These are phyloP conservation scores for Hura crepitans DNA, from an alignment of 441 rosid genomes.

Conservation along the genomic window DNA sequence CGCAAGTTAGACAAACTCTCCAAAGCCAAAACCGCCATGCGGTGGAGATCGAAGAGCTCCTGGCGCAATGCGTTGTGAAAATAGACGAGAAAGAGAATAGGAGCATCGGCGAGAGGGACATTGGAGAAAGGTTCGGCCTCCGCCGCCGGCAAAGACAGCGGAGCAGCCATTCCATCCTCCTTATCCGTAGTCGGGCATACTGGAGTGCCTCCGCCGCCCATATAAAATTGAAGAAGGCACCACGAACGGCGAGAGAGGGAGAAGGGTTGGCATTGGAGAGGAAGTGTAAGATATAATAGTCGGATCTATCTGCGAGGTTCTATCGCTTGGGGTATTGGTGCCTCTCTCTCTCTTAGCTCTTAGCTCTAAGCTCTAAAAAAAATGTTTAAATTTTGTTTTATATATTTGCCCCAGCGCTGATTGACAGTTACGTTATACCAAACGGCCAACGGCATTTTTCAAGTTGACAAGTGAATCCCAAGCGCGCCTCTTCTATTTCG, in stretches of 20 bases:
- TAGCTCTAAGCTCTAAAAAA: neutral
- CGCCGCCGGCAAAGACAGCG: constrained; percentile 15
- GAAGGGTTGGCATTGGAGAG: constrained; percentile 35
- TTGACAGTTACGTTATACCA: constrained; percentile 29
- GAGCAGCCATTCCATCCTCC: constrained; percentile 16
- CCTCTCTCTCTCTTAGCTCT: constrained; percentile 16
- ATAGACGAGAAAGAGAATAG: constrained; percentile 52
- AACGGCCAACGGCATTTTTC: constrained; percentile 9
- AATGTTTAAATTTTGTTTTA: neutral
- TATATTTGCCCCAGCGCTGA: constrained; percentile 13
- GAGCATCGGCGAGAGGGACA: constrained; percentile 49
- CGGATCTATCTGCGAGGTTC: neutral
- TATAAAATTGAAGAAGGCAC: constrained; percentile 19
- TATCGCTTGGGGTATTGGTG: constrained; percentile 6
- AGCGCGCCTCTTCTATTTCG: neutral
- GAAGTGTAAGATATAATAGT: constrained; percentile 8
- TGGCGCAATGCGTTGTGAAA: constrained; percentile 65
- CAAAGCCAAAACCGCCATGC: constrained; percentile 36
- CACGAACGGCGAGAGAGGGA: constrained; percentile 39
- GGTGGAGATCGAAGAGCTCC: constrained; percentile 53
- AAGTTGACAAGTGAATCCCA: neutral
- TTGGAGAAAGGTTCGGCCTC: constrained; percentile 15
- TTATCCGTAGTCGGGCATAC: constrained; percentile 28
- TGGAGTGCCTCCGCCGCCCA: constrained; percentile 41
- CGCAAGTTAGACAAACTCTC: constrained; percentile 23